Conservation (phyloP, 139 green algal genomes). For the Spirogloea muscicola region DNA sequence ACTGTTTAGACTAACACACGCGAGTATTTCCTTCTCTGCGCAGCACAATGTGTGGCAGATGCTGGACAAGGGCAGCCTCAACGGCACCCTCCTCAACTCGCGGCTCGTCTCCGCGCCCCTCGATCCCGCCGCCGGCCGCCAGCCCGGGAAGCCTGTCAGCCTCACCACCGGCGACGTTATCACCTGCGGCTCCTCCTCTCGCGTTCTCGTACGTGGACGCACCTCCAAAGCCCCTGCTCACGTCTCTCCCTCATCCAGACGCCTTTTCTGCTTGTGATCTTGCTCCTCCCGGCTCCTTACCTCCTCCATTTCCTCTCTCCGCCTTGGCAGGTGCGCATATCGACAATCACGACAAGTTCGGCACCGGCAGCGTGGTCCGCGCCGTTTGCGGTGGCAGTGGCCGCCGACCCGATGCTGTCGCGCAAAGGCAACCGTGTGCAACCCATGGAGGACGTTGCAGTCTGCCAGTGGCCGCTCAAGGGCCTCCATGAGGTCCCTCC, state of each 20-base stretch:
- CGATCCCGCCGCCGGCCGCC: neutral
- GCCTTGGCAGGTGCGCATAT: too few species aligned
- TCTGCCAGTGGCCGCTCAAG: slow-evolving; percentile 34
- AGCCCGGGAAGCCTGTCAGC: neutral
- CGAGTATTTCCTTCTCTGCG: too few species aligned
- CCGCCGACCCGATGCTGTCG: slow-evolving; percentile 27
- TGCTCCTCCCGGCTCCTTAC: too few species aligned
- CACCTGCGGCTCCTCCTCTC: neutral
- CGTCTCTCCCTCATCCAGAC: too few species aligned
- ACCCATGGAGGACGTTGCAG: slow-evolving; percentile 41
- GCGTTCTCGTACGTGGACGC: slow-evolving; percentile 3
- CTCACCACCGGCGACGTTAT: neutral
- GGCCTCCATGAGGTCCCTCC: slow-evolving; percentile 12
- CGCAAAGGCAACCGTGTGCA: slow-evolving; percentile 19
- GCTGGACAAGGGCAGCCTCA: slow-evolving; percentile 33
- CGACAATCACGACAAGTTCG: too few species aligned
- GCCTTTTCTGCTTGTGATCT: too few species aligned
- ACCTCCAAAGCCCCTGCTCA: too few species aligned
- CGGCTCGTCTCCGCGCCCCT: neutral
- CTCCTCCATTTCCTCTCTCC: neutral
- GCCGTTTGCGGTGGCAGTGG: slow-evolving; percentile 24
- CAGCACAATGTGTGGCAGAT: slow-evolving; percentile 35
- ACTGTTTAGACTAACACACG: too few species aligned
- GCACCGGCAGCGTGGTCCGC: too few species aligned
- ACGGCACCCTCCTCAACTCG: slow-evolving; percentile 37